Evolutionary conservation across 106 monocot species (phyloP), one percentile per base, ranked within the genome.

Genomic region (Allium sativum): DNA sequence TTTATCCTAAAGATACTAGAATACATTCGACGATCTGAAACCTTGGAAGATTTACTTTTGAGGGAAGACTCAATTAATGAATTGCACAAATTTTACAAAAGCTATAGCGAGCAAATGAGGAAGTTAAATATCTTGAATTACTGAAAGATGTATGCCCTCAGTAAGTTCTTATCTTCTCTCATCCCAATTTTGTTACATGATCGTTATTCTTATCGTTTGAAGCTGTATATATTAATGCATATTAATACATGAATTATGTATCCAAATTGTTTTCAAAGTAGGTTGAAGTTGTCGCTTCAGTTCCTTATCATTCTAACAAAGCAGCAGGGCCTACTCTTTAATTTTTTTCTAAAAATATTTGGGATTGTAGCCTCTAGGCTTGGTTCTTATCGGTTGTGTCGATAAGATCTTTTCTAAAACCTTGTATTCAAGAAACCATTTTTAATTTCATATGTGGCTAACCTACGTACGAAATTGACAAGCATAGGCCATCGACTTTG

Each of bases 131-230:
- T 87, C 43, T 69, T 87, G 69, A 84, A 82, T 55, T 79, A 88
- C 68, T 90, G 91, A 64, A 96, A 96, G 76, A 82, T 96, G 82
- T 84, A 87, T 80, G 87, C 96, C 41, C 73, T 90, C 13, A 84
- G 96, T 96, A 63, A 76, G 87, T 68, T 40, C 21, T 43, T 8
- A 8, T 15, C 8, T 8, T 61, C 40, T 13, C 14, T 7, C 14
- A 41, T 21, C 12, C n/a, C n/a, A n/a, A n/a, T n/a, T n/a, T 53
- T 2, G 18, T 42, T 14, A 40, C 17, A 20, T 50, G 15, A 12
- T 50, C 8, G 48, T 15, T 50, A 3, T 12, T 12, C 11, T 50
- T 2, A 12, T 50, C 13, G 6, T 15, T 12, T 11, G 2, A 50
- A 50, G 13, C 15, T 50, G 4, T 15, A 50, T 50, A 15, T 50